Evolutionary conservation across 2,329 filamentous ascomycete species (phyloP).

Genomic region (Epichloe typhina): DNA sequence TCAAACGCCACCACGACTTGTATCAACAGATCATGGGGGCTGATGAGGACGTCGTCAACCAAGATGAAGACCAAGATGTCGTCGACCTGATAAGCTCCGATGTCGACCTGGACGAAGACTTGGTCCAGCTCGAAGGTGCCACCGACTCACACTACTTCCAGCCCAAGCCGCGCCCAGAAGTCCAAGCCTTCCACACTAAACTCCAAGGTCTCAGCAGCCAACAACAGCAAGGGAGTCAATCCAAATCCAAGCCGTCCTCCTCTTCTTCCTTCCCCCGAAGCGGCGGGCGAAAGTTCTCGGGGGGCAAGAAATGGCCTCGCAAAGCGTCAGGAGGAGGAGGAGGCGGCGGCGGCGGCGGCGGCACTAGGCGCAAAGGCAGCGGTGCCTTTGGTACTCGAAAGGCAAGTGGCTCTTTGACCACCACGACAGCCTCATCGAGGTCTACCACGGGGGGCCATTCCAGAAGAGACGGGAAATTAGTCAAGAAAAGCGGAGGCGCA

Average conservation of each 20-base stretch:
- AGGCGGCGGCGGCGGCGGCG: slow-evolving; percentile 9
- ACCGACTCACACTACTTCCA: slow-evolving; percentile 37
- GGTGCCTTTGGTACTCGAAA: slow-evolving; percentile 12
- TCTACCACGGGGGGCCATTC: slow-evolving; percentile 9
- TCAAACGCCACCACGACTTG: slow-evolving; percentile 32
- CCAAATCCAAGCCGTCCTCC: slow-evolving; percentile 13
- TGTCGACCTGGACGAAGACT: slow-evolving; percentile 23
- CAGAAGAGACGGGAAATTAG: slow-evolving; percentile 17
- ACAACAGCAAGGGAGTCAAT: slow-evolving; percentile 10
- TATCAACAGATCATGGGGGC: slow-evolving; percentile 39
- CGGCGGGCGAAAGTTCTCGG: slow-evolving; percentile 15
- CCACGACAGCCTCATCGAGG: slow-evolving; percentile 8
- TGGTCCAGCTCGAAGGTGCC: slow-evolving; percentile 23
- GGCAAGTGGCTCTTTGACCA: slow-evolving; percentile 17
- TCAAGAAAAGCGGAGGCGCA: slow-evolving; percentile 20
- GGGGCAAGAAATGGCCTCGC: slow-evolving; percentile 16
- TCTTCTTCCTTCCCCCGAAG: slow-evolving; percentile 14
- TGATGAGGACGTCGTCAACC: slow-evolving; percentile 9
- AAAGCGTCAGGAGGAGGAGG: slow-evolving; percentile 11
- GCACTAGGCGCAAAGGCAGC: slow-evolving; percentile 17
- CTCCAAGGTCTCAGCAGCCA: slow-evolving; percentile 18
- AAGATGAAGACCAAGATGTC: slow-evolving; percentile 22
- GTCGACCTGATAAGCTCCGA: slow-evolving; percentile 43
- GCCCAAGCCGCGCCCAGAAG: slow-evolving; percentile 14
- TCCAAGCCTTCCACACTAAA: slow-evolving; percentile 21